Evolutionary conservation across 139 green algal genomes (phyloP).

Genomic region (Protoeuglena noctilucae): DNA sequence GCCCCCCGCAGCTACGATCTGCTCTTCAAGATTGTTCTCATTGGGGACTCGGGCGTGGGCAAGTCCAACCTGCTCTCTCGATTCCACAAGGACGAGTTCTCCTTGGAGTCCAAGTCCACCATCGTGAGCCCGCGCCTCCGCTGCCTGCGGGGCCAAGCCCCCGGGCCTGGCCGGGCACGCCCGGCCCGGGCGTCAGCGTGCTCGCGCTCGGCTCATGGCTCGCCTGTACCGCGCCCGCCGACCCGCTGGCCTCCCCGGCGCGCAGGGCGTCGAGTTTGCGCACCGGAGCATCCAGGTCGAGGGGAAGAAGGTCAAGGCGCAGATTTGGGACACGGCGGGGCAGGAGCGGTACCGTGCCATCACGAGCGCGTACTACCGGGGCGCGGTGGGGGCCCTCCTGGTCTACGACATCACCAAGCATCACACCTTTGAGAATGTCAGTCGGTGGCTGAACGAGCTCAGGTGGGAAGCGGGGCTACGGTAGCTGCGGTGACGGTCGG

Average conservation of each 20-base stretch:
- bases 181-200: too few relatives aligned
- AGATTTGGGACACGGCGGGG: slow-evolving; percentile 98
- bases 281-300: slow-evolving; percentile 79
- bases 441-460: slow-evolving; percentile 96
- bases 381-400: slow-evolving; percentile 88
- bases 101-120: slow-evolving; percentile 93
- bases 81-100: slow-evolving; percentile 99
- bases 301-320: slow-evolving; percentile 96
- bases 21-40: slow-evolving; percentile 98
- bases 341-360: slow-evolving; percentile 96
- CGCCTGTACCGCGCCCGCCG: too few relatives aligned
- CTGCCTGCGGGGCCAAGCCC: too few relatives aligned
- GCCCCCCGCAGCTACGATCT: slow-evolving; percentile 86
- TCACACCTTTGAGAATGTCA: slow-evolving; percentile 92
- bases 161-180: too few relatives aligned
- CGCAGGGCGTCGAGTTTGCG: slow-evolving; percentile 98
- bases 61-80: slow-evolving; percentile 93
- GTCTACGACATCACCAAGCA: slow-evolving; percentile 99
- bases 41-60: slow-evolving; percentile 93
- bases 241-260: too few relatives aligned
- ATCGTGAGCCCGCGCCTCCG: too few relatives aligned
- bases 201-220: too few relatives aligned
- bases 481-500: too few relatives aligned
- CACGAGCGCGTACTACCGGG: slow-evolving; percentile 97
- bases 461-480: too few relatives aligned